Evolutionary conservation across 495 filamentous ascomycete genomes (phyloP).

Genomic region (Pyrenopolyporus hunteri): DNA sequence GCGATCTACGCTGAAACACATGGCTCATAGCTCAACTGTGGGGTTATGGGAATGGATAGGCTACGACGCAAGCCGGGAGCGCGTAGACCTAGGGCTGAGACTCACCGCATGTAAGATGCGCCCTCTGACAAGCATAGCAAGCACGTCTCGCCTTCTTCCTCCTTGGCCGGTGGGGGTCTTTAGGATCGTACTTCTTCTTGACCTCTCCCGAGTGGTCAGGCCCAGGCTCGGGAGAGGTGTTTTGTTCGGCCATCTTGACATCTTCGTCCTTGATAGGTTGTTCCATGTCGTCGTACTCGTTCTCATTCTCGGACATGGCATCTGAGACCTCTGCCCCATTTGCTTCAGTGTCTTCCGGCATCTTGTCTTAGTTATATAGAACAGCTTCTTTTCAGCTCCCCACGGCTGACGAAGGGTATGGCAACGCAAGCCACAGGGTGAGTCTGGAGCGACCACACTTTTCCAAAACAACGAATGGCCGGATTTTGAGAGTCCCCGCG

Average conservation of each 20-base stretch:
- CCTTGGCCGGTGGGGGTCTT: constrained; percentile 84
- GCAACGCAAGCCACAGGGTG: constrained; percentile 46
- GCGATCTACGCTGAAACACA: constrained; percentile 9
- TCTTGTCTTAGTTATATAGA: constrained; percentile 56
- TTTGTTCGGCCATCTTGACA: constrained; percentile 65
- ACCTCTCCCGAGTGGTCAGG: constrained; percentile 52
- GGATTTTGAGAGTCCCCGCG: constrained; percentile 33
- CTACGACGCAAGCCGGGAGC: constrained; percentile 27
- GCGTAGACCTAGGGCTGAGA: constrained; percentile 43
- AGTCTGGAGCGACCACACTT: constrained; percentile 46
- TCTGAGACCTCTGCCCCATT: constrained; percentile 58
- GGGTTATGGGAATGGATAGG: constrained; percentile 30
- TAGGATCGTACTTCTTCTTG: constrained; percentile 71
- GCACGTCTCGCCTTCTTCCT: constrained; percentile 96
- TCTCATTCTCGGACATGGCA: constrained; percentile 60
- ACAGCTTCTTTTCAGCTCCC: constrained; percentile 33
- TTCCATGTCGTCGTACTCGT: constrained; percentile 58
- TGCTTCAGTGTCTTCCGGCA: constrained; percentile 53
- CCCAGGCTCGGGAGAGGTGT: constrained; percentile 49
- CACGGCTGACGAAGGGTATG: constrained; percentile 20
- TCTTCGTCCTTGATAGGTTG: constrained; percentile 57
- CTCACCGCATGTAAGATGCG: constrained; percentile 98
- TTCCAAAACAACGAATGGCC: constrained; percentile 33
- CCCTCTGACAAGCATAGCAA: constrained; percentile 95
- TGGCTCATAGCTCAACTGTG: constrained; percentile 17